Conservation (phyloP, 163 green algal genomes). For the Prototheca stagnorum region DNA sequence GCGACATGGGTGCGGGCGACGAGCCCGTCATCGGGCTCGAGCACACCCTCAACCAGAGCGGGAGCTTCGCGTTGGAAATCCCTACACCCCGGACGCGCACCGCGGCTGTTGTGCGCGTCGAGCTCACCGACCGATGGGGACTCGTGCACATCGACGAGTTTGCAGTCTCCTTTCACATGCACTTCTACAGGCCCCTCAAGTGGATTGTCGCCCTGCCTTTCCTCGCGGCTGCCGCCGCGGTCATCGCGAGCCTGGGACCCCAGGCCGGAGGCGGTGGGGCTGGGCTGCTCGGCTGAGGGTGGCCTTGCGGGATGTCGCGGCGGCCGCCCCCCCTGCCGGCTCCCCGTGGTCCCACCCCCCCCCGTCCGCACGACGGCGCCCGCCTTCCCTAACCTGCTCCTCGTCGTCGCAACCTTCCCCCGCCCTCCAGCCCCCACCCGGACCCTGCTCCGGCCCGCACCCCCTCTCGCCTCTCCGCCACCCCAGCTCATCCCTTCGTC, state of each 20-base stretch:
- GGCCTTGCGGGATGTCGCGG: too few species aligned
- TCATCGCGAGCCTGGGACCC: conserved; percentile 13
- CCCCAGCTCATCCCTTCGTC: too few species aligned
- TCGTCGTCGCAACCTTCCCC: too few species aligned
- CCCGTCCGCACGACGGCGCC: too few species aligned
- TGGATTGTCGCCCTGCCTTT: conserved; percentile 64
- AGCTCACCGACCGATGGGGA: conserved; percentile 44
- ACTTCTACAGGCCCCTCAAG: conserved; percentile 83
- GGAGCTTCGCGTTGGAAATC: conserved; percentile 36
- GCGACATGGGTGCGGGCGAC: conserved; percentile 56
- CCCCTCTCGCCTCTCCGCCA: too few species aligned
- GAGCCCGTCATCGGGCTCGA: conserved; percentile 65
- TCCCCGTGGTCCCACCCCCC: too few species aligned
- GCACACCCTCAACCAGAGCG: conserved; percentile 43
- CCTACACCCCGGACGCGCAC: conserved; percentile 53
- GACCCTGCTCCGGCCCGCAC: too few species aligned
- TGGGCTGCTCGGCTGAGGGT: too few species aligned
- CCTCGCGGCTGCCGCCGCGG: conserved; percentile 18
- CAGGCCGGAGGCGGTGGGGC: too few species aligned
- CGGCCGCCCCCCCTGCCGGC: too few species aligned
- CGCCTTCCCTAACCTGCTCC: too few species aligned
- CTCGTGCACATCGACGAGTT: conserved; percentile 63
- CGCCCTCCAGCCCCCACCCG: too few species aligned
- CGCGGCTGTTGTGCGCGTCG: conserved; percentile 50
- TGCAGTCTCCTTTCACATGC: conserved; percentile 81